phyloP scores from a whole-genome alignment of 2,329 filamentous ascomycete genomes.

The Phialophora expanda region DNA sequence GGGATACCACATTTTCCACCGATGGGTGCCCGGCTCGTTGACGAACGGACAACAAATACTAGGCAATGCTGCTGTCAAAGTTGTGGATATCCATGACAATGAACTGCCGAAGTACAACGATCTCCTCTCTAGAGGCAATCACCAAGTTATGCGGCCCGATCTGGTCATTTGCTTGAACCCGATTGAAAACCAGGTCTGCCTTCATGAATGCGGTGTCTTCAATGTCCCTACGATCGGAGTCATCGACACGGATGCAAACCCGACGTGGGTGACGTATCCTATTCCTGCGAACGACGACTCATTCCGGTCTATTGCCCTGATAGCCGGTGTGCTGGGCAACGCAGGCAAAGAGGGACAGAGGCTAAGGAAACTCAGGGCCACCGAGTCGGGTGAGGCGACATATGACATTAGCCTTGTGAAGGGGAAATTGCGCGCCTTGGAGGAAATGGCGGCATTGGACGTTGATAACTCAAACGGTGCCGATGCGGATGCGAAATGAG shows the following conservation, averaged over 20 bases:
- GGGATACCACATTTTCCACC: constrained; percentile 86
- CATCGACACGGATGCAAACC: constrained; percentile 90
- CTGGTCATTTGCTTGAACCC: constrained; percentile 92
- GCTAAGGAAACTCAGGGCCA: constrained; percentile 67
- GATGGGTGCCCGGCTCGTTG: constrained; percentile 89
- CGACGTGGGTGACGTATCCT: constrained; percentile 92
- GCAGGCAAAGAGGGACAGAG: constrained; percentile 79
- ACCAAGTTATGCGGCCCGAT: constrained; percentile 77
- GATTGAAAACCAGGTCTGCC: constrained; percentile 83
- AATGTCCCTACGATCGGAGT: constrained; percentile 93
- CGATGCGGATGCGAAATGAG: background rate
- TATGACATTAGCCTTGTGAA: constrained; percentile 51
- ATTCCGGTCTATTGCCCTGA: constrained; percentile 78
- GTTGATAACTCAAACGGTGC: constrained; percentile 10
- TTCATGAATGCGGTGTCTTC: constrained; percentile 88
- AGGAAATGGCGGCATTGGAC: constrained; percentile 33
- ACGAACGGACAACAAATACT: constrained; percentile 93
- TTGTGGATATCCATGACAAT: constrained; percentile 77
- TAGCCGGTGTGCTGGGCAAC: constrained; percentile 82
- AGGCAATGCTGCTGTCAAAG: constrained; percentile 69
- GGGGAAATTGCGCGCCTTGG: constrained; percentile 35
- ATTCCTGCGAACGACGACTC: constrained; percentile 98
- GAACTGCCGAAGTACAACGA: constrained; percentile 66
- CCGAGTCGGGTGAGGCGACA: constrained; percentile 62
- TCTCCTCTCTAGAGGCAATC: constrained; percentile 62